Conservation (phyloP, 116 monocot species). For the Papilionanthe hybrid region DNA sequence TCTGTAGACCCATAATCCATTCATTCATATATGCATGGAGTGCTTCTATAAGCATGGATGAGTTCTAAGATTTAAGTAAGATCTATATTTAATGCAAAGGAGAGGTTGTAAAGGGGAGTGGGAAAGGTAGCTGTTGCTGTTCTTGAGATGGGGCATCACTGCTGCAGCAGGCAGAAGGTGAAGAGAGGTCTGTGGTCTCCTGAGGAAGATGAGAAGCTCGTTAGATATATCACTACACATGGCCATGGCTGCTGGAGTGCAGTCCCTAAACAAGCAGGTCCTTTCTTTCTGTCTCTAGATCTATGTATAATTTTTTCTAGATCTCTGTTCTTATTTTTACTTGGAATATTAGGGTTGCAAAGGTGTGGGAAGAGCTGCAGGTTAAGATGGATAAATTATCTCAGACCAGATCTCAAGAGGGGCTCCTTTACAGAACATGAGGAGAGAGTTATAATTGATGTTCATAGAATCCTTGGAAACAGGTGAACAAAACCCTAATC, state of each 20-base stretch:
- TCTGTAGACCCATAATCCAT: not conserved
- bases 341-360: slow-evolving; percentile 34
- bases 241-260: slow-evolving; percentile 69
- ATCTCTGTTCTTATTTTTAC: not conserved
- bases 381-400: slow-evolving; percentile 59
- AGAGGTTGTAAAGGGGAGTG: not conserved
- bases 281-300: slow-evolving; percentile 23
- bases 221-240: slow-evolving; percentile 45
- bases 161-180: slow-evolving; percentile 66
- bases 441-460: slow-evolving; percentile 75
- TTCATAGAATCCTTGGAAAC: slow-evolving; percentile 85
- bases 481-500: slow-evolving; percentile 25
- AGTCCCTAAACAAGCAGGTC: slow-evolving; percentile 55
- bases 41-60: not conserved
- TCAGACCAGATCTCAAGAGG: slow-evolving; percentile 46
- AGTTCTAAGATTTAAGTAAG: not conserved
- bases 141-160: slow-evolving; percentile 47
- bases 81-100: not conserved
- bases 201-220: slow-evolving; percentile 58
- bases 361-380: slow-evolving; percentile 67
- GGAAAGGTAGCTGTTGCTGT: not conserved
- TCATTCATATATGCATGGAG: not conserved
- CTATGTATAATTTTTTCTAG: slow-evolving; percentile 18
- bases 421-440: slow-evolving; percentile 60
- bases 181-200: slow-evolving; percentile 63